These are phyloP conservation scores for Azolla pinnata DNA, from an alignment of 75 land plant genomes.

Conservation along the genomic window DNA sequence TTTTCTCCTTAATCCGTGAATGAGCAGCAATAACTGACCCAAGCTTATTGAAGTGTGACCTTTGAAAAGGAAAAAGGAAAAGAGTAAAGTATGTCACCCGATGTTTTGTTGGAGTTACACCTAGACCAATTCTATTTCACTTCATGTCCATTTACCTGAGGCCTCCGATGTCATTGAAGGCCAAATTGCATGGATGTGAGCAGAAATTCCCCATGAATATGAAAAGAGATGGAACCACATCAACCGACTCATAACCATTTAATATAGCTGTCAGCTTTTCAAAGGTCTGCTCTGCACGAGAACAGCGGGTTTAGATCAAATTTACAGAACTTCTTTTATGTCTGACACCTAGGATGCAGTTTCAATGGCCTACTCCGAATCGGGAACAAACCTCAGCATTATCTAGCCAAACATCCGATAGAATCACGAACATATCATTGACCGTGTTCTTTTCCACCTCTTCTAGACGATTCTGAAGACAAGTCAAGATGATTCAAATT, in stretches of 20 bases:
- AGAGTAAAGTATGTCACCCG: background rate
- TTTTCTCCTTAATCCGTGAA: constrained; percentile 61
- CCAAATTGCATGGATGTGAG: constrained; percentile 83
- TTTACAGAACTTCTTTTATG: background rate
- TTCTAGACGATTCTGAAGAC: constrained; percentile 46
- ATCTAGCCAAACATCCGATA: constrained; percentile 97
- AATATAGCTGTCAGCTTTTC: constrained; percentile 64
- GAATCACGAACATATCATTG: constrained; percentile 93
- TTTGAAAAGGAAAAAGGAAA: constrained; percentile 12
- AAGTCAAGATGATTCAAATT: background rate
- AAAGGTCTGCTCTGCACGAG: constrained; percentile 51
- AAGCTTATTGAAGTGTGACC: constrained; percentile 72
- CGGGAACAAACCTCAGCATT: constrained; percentile 51
- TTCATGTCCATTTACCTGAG: constrained; percentile 47
- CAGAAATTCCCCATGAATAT: constrained; percentile 97
- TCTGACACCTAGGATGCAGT: background rate
- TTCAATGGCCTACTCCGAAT: background rate
- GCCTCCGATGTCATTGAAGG: constrained; percentile 57
- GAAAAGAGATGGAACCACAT: constrained; percentile 92
- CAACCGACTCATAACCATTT: constrained; percentile 73
- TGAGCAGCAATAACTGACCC: constrained; percentile 73
- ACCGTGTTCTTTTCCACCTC: constrained; percentile 65
- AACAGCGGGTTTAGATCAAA: too few relatives aligned
- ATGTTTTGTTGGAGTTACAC: too few relatives aligned
- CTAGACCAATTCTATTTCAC: background rate